Percentiles rank a stretch among this genome's conserved stretches.
Conservation (phyloP, 805 yeast species). For the Cephaloascus fragrans region DNA sequence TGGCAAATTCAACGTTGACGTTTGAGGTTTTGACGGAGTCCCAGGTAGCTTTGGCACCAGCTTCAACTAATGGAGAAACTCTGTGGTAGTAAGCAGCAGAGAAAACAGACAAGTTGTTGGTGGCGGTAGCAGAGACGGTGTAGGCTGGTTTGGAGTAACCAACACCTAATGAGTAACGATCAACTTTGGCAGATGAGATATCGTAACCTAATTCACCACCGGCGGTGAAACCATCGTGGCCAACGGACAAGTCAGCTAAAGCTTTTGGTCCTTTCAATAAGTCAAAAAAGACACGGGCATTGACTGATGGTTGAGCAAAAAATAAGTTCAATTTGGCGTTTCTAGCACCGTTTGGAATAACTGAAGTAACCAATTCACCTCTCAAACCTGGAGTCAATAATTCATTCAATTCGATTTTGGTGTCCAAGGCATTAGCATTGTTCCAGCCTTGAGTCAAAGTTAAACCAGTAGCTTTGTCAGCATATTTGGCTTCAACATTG, state of each 20-base stretch:
- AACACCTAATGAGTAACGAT: slow-evolving; percentile 87
- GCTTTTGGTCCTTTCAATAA: slow-evolving; percentile 92
- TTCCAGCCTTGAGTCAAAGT: slow-evolving; percentile 97
- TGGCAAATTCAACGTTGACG: slow-evolving; percentile 91
- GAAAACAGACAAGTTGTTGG: slow-evolving; percentile 80
- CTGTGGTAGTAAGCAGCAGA: slow-evolving; percentile 96
- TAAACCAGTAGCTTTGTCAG: slow-evolving; percentile 87
- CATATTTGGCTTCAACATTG: slow-evolving; percentile 81
- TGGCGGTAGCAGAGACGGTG: slow-evolving; percentile 76
- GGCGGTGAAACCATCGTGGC: slow-evolving; percentile 93
- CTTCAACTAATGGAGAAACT: slow-evolving; percentile 85
- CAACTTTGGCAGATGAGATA: slow-evolving; percentile 83
- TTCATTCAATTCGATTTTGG: slow-evolving; percentile 89
- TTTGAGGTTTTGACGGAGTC: slow-evolving; percentile 75
- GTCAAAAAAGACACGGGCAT: slow-evolving; percentile 92
- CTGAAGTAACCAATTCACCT: slow-evolving; percentile 81
- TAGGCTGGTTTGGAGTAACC: slow-evolving; percentile 89
- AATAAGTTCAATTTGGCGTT: slow-evolving; percentile 83
- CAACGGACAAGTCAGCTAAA: slow-evolving; percentile 89
- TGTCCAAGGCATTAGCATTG: slow-evolving; percentile 82
- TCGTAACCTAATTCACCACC: slow-evolving; percentile 98
- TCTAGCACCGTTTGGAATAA: slow-evolving; percentile 77
- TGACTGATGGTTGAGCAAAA: slow-evolving; percentile 88
- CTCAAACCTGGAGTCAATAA: slow-evolving; percentile 92
- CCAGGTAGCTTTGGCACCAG: slow-evolving; percentile 96